phyloP scores from a whole-genome alignment of 1,284 basidiomycete species.

The Cystobasidium sp. region DNA sequence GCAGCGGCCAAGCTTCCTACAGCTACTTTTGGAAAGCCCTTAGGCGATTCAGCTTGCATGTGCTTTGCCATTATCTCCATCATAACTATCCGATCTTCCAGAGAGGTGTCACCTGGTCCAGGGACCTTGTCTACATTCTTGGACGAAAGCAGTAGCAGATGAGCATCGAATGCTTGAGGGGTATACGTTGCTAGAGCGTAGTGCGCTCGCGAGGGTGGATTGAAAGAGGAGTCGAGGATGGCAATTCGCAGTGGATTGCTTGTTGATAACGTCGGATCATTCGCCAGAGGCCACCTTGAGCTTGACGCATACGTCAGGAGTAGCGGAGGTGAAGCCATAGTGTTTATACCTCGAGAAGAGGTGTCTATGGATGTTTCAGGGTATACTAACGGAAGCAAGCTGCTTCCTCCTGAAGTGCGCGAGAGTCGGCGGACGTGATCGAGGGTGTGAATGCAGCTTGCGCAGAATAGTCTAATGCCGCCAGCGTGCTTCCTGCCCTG shows the following conservation, averaged over 20 bases:
- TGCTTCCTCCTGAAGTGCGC: background rate
- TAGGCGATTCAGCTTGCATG: slow-evolving; percentile 20
- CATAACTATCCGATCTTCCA: slow-evolving; percentile 55
- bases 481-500: slow-evolving; percentile 29
- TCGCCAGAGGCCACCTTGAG: slow-evolving; percentile 19
- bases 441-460: background rate
- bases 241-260: slow-evolving; percentile 56
- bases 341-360: background rate
- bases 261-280: background rate
- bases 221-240: slow-evolving; percentile 90
- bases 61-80: slow-evolving; percentile 54
- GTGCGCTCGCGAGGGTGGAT: slow-evolving; percentile 89
- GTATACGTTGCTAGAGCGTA: slow-evolving; percentile 68
- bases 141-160: slow-evolving; percentile 80
- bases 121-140: slow-evolving; percentile 86
- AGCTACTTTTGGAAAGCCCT: background rate
- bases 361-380: background rate
- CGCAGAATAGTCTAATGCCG: slow-evolving; percentile 16
- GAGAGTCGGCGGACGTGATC: background rate
- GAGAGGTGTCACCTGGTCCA: slow-evolving; percentile 65
- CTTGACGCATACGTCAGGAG: slow-evolving; percentile 4
- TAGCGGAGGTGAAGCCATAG: background rate
- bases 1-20: slow-evolving; percentile 39
- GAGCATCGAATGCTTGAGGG: slow-evolving; percentile 66
- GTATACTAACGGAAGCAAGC: background rate